Base-by-base conservation (phyloP, 345 rosid genomes). In the Aethionema arabicum region DNA sequence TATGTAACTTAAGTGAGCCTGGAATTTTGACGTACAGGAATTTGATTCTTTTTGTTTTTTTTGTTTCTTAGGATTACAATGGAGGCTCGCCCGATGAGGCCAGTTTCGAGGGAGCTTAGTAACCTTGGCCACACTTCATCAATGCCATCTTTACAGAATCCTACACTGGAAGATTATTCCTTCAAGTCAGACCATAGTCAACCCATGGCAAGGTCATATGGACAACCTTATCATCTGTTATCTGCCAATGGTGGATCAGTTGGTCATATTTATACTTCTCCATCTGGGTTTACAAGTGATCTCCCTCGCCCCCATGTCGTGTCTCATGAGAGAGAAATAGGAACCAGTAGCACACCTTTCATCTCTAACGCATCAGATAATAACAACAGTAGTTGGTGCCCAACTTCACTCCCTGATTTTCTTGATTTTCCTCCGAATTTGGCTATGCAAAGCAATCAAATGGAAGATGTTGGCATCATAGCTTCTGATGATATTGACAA, bases 181-280 rank as follows among this genome's bases (percentile, higher is more conserved):
- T 78, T 76, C 48, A 79, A 63, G 68, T 50, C 80, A 40, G 74
- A 78, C 3, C 76, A 75, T 62, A 69, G 74, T 59, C 91, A 75
- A 54, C 54, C 45, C 66, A 67, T 39, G 62, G 57, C 77, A 47
- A 63, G 72, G 72, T 79, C 84, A 51, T 47, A 50, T 53, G 70
- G 59, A 57, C 75, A 65, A 54, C 69, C 83, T 42, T 77, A 70
- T 73, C 78, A 72, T 50, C 10, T 75, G 30, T 50, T 30, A 41
- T 10, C 77, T 46, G 61, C 80, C 33, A 84, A 75, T 43, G 74
- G 69, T 71, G 95, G 81, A 63, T 61, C 69, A 48, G 86, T 82
- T 69, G 95, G 91, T 50, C 95, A 79, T 68, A 76, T 81, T 2
- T 79, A 77, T 59, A 82, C 95, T 59, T 78, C 95, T 21, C 72